phyloP scores from a whole-genome alignment of 345 rosid genomes.

The Clausena lansium region DNA sequence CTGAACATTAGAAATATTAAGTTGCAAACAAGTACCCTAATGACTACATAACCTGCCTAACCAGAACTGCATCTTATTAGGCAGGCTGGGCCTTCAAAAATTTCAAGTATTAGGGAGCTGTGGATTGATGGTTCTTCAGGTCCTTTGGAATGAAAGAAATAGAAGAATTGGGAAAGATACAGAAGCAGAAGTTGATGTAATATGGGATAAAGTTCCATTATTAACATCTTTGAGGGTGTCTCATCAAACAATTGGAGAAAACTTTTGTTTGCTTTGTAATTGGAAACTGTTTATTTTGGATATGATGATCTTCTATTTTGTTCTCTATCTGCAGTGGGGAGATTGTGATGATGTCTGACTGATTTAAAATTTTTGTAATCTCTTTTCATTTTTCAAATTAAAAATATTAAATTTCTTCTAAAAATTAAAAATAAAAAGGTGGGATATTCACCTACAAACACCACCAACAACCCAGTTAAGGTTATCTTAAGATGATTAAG shows the following conservation, averaged over 20 bases:
- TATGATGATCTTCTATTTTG: not conserved
- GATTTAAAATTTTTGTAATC: not conserved
- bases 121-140: not conserved
- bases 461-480: not conserved
- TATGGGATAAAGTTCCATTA: not conserved
- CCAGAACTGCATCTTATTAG: not conserved
- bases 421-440: not conserved
- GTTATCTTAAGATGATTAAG: not conserved
- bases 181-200: not conserved
- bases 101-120: not conserved
- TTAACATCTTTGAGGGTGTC: not conserved
- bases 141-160: not conserved
- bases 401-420: not conserved
- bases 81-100: not conserved
- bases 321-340: not conserved
- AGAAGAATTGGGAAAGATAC: not conserved
- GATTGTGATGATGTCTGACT: not conserved
- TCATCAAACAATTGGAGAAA: not conserved
- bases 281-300: not conserved
- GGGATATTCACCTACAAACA: not conserved
- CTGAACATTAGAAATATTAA: not conserved
- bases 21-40: not conserved
- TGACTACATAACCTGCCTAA: not conserved
- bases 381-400: not conserved
- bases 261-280: not conserved